Base-by-base conservation (phyloP, 257 asterid species). In the Lycium barbarum region DNA sequence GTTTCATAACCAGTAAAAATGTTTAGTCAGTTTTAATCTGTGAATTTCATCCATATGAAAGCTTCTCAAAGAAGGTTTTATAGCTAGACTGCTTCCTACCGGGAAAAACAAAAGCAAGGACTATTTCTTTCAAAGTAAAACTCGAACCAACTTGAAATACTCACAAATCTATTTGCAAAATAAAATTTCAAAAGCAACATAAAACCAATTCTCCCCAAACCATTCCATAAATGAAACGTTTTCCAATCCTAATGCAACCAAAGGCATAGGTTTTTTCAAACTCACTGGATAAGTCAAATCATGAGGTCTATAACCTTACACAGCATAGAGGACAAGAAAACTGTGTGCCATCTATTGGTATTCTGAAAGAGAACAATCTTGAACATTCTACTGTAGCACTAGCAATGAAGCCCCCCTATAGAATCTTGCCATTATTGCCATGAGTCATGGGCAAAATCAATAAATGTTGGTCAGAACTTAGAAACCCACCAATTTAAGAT, bases 1-100 rank as follows among this genome's bases (percentile, higher is more conserved):
- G 59, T 10, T 73, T 8, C 18, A 26, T 72, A 5, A 13, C 80
- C 80, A 45, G 59, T 72, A 72, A 73, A 72, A 10, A 72, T 47
- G 40, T 73, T n/a, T 65, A 70, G 79, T 45, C n/a, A 10, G 59
- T 11, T 45, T 71, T n/a, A 73, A 45, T 73, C 38, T n/a, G 80
- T n/a, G 18, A 73, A 73, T 73, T 73, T 72, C 36, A 72, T 45
- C 40, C n/a, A 73, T n/a, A n/a, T 17, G 55, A 73, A 73, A 45
- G 80, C 59, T 73, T 45, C 80, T 71, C 57, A 43, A 71, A 9
- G 26, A 22, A 17, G 26, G 79, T 71, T 71, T 14, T 38, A 47
- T 12, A 73, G 38, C 58, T 45, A 18, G 15, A 73, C 57, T 72
- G 57, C 80, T 72, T 70, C 79, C 58, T 45, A 18, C 38, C 18